A percentile compares a stretch with the other conserved stretches of the same genome.
Evolutionary conservation across 2,329 filamentous ascomycete species (phyloP).

Genomic region (Cladophialophora bantiana): DNA sequence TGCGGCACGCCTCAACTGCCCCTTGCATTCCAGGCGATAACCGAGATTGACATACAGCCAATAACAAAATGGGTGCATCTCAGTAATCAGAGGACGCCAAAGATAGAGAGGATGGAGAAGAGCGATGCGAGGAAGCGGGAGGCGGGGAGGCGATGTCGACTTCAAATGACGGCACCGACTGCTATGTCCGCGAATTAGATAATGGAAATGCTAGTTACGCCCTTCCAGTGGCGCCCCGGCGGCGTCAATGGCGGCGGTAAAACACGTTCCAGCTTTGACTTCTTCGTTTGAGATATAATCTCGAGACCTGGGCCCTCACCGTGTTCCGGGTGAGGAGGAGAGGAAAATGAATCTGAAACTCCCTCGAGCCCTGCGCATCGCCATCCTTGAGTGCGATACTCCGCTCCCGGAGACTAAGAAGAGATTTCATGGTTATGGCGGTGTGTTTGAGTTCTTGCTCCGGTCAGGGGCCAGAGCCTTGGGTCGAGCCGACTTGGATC

Average conservation of each 20-base stretch:
- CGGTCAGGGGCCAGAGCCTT: constrained; percentile 60
- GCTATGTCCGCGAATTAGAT: constrained; percentile 6
- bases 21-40: background rate
- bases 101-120: constrained; percentile 7
- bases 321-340: background rate
- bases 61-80: background rate
- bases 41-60: background rate
- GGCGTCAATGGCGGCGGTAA: background rate
- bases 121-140: background rate
- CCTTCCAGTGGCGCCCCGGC: background rate
- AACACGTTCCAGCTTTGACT: background rate
- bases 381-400: constrained; percentile 86
- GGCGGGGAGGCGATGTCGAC: background rate
- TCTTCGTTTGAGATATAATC: background rate
- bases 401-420: constrained; percentile 69
- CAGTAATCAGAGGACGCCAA: constrained; percentile 1
- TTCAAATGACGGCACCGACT: background rate
- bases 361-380: constrained; percentile 47
- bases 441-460: constrained; percentile 70
- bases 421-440: constrained; percentile 75
- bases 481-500: constrained; percentile 45
- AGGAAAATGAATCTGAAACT: constrained; percentile 32
- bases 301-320: background rate
- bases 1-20: background rate
- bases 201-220: background rate